These are phyloP conservation scores for Fragaria iinumae DNA, from an alignment of 306 rosid species.

Conservation along the genomic window DNA sequence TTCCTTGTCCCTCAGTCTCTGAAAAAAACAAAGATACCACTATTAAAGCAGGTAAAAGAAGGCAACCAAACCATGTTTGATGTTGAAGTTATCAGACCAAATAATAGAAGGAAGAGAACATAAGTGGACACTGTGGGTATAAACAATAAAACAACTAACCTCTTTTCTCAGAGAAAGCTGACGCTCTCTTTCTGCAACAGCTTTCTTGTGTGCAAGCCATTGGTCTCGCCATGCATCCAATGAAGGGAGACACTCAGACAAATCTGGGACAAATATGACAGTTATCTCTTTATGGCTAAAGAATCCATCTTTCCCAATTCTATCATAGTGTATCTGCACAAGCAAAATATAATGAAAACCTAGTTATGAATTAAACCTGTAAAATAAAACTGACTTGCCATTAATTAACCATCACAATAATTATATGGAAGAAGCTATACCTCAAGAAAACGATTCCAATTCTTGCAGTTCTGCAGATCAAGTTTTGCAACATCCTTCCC, in stretches of 20 bases:
- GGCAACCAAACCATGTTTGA: neutral
- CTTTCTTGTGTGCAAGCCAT: constrained; percentile 89
- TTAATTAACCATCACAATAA: constrained; percentile 4
- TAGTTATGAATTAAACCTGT: constrained; percentile 1
- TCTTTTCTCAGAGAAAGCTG: constrained; percentile 57
- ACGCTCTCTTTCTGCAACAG: constrained; percentile 73
- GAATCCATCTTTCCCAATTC: constrained; percentile 85
- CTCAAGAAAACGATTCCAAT: constrained; percentile 97
- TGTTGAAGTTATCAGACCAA: neutral
- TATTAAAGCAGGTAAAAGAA: neutral
- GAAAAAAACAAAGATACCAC: constrained; percentile 17
- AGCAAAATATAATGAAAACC: constrained; percentile 21
- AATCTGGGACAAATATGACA: constrained; percentile 81
- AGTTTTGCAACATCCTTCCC: constrained; percentile 64
- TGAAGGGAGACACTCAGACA: constrained; percentile 89
- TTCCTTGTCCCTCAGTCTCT: constrained; percentile 47
- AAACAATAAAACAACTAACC: constrained; percentile 45
- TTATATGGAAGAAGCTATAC: constrained; percentile 31
- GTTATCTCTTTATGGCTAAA: constrained; percentile 93
- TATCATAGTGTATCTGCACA: constrained; percentile 88
- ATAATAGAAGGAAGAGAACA: neutral
- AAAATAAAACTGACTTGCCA: constrained; percentile 6
- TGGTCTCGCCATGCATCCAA: constrained; percentile 74
- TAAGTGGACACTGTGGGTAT: neutral
- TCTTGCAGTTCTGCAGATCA: constrained; percentile 76